Conservation (phyloP, 352 stramenopile species). For the Globisporangium spinosum region DNA sequence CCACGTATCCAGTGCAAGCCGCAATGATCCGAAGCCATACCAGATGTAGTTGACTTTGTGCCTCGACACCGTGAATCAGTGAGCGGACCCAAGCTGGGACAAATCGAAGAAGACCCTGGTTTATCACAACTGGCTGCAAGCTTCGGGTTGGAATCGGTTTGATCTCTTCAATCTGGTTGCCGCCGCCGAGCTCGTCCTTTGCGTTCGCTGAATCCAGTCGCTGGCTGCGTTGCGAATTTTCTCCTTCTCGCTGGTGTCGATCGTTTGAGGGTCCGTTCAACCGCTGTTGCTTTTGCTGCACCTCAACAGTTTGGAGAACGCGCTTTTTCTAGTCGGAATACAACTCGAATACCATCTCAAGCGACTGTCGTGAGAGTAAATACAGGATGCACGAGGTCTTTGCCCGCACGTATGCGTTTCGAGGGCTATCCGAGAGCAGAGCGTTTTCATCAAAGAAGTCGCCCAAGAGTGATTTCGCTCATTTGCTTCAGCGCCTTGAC, state of each 20-base stretch:
- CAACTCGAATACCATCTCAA: constrained; percentile 47
- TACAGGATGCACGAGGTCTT: constrained; percentile 51
- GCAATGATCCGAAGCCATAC: constrained; percentile 40
- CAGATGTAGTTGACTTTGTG: constrained; percentile 40
- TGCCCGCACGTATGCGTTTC: constrained; percentile 36
- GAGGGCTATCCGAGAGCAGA: constrained; percentile 33
- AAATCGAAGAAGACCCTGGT: constrained; percentile 1
- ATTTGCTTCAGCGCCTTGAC: constrained; percentile 24
- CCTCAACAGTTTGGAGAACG: constrained; percentile 41
- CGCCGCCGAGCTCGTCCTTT: not conserved
- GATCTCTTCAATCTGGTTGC: constrained; percentile 7
- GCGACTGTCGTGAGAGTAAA: constrained; percentile 33
- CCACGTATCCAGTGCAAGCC: constrained; percentile 34
- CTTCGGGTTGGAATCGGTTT: not conserved
- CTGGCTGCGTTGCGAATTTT: constrained; percentile 1
- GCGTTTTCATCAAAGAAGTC: constrained; percentile 43
- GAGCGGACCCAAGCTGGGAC: constrained; percentile 9
- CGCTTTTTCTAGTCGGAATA: constrained; percentile 48
- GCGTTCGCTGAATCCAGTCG: not conserved
- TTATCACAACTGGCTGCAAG: constrained; percentile 1
- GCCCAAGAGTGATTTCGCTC: constrained; percentile 33
- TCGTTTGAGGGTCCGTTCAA: constrained; percentile 18
- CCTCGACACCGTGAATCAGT: constrained; percentile 25
- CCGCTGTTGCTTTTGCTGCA: constrained; percentile 42
- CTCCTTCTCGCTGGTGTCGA: not conserved